These are phyloP conservation scores for Juglanconis oblonga DNA, from an alignment of 2,329 filamentous ascomycete genomes.

Conservation along the genomic window DNA sequence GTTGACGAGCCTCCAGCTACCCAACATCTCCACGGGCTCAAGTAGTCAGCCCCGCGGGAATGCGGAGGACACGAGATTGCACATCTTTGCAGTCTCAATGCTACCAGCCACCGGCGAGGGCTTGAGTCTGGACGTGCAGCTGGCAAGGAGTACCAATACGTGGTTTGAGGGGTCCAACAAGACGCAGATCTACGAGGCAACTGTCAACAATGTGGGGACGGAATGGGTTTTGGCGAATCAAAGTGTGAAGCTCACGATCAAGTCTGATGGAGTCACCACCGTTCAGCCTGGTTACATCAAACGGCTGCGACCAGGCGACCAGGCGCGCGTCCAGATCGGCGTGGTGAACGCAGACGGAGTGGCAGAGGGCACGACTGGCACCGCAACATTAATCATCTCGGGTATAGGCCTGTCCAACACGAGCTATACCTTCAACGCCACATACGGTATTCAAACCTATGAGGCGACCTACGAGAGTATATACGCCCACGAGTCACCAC, in stretches of 20 bases:
- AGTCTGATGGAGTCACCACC: constrained; percentile 10
- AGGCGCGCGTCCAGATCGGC: constrained; percentile 15
- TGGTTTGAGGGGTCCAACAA: constrained; percentile 18
- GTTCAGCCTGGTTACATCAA: constrained; percentile 16
- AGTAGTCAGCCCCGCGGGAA: constrained; percentile 11
- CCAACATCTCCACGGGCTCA: constrained; percentile 4
- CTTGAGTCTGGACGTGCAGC: constrained; percentile 1
- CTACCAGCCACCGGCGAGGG: constrained; percentile 1
- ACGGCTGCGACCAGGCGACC: constrained; percentile 16
- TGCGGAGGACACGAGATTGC: constrained; percentile 6
- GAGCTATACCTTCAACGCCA: constrained; percentile 12
- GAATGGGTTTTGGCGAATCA: constrained; percentile 16
- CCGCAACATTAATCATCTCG: constrained; percentile 11
- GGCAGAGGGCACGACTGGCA: constrained; percentile 8
- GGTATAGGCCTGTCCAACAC: constrained; percentile 2
- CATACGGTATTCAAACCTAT: constrained; percentile 17
- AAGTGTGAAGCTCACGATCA: constrained; percentile 13
- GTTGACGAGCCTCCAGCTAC: constrained; percentile 17
- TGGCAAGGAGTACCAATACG: constrained; percentile 14
- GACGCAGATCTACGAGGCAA: constrained; percentile 15
- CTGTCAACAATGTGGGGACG: constrained; percentile 14
- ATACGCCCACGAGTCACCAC: constrained; percentile 39
- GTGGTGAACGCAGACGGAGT: constrained; percentile 8
- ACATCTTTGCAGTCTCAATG: constrained; percentile 15
- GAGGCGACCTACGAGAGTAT: constrained; percentile 28